Evolutionary conservation across 305 asterid species (phyloP).

Genomic region (Stenogyne calaminthoides): DNA sequence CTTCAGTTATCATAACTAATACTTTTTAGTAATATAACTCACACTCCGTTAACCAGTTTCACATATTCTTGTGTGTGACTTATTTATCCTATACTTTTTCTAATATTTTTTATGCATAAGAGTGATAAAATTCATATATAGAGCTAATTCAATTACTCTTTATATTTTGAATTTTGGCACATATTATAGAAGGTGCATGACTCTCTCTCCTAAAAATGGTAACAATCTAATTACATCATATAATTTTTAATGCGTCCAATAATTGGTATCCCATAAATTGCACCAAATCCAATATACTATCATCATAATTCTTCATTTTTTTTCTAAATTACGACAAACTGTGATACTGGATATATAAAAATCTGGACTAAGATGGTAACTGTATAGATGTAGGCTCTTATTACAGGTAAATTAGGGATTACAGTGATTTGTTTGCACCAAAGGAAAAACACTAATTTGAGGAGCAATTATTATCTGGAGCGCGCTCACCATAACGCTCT

Average conservation of each 20-base stretch:
- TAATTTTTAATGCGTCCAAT: background rate
- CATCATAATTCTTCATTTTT: background rate
- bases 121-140: no score
- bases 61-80: no score
- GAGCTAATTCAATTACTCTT: no score
- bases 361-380: background rate
- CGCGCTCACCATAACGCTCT: background rate
- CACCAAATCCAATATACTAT: background rate
- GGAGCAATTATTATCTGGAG: background rate
- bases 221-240: background rate
- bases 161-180: background rate
- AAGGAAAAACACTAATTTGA: background rate
- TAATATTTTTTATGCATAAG: no score
- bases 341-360: background rate
- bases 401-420: background rate
- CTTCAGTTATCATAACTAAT: no score
- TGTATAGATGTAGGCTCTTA: background rate
- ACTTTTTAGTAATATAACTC: no score
- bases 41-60: no score
- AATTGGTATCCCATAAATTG: background rate
- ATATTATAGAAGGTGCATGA: background rate
- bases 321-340: background rate
- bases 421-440: background rate
- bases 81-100: no score
- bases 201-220: background rate